A percentile compares a stretch with the other conserved stretches of the same genome.
These are phyloP conservation scores for Chytridiales sp. DNA, from an alignment of 371 early-diverging fungal genomes.

Conservation along the genomic window DNA sequence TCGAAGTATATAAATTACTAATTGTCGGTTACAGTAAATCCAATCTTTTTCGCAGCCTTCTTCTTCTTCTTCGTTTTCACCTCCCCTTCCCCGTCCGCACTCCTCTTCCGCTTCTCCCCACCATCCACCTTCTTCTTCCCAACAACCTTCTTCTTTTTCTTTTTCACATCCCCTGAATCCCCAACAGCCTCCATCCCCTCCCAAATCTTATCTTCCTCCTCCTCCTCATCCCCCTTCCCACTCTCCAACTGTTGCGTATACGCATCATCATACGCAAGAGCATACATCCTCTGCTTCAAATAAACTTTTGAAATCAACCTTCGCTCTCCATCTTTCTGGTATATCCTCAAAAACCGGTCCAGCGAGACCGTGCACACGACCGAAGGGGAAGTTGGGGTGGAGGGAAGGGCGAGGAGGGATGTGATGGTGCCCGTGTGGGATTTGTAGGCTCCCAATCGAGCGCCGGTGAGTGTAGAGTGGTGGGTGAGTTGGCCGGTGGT, in stretches of 20 bases:
- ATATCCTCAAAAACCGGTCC: constrained; percentile 78
- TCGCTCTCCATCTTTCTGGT: constrained; percentile 62
- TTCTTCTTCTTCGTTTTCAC: constrained; percentile 11
- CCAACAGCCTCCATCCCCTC: constrained; percentile 50
- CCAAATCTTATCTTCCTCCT: constrained; percentile 51
- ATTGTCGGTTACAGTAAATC: not conserved
- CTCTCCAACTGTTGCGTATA: constrained; percentile 43
- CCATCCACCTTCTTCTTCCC: constrained; percentile 15
- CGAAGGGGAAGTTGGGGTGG: not conserved
- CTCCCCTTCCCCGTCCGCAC: constrained; percentile 3
- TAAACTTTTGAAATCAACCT: constrained; percentile 68
- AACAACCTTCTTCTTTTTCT: too few species aligned
- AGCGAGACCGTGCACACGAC: constrained; percentile 66
- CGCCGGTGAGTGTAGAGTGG: constrained; percentile 49
- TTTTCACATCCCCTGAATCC: constrained; percentile 38
- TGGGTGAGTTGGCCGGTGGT: constrained; percentile 69
- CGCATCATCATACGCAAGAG: constrained; percentile 65
- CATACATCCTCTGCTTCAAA: constrained; percentile 75
- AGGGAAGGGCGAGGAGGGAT: constrained; percentile 41
- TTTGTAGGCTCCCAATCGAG: constrained; percentile 44
- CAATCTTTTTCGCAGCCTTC: not conserved
- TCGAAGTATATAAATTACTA: too few species aligned
- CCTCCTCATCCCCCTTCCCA: constrained; percentile 35
- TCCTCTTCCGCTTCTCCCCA: constrained; percentile 10
- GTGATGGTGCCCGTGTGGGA: constrained; percentile 78